Conservation (phyloP, 1,284 basidiomycete genomes). For the Ustilago trichophora region DNA sequence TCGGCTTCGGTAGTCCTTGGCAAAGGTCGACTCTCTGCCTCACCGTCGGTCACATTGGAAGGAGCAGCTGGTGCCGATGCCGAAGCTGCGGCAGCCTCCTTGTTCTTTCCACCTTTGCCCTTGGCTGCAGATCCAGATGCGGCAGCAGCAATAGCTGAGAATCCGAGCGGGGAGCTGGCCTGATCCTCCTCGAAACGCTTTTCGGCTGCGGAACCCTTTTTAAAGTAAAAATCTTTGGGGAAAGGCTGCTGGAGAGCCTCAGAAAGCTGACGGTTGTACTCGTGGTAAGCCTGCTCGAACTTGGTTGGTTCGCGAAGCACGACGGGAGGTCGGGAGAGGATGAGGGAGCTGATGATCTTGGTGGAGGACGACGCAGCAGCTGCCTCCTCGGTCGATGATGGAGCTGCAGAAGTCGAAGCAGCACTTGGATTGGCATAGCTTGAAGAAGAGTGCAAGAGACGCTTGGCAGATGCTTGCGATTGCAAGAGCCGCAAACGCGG, state of each 20-base stretch:
- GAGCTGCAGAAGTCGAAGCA: conserved; percentile 16
- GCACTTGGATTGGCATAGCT: conserved; percentile 10
- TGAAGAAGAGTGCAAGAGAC: conserved; percentile 25
- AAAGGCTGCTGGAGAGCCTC: conserved; percentile 88
- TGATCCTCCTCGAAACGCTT: conserved; percentile 75
- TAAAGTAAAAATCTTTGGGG: conserved; percentile 92
- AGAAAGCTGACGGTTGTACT: conserved; percentile 83
- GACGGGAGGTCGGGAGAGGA: conserved; percentile 85
- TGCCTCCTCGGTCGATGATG: conserved; percentile 5
- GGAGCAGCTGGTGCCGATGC: not conserved
- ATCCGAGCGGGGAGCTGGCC: conserved; percentile 30
- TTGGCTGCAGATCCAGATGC: conserved; percentile 10
- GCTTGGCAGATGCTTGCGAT: conserved; percentile 10
- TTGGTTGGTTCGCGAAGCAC: conserved; percentile 79
- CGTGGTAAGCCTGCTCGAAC: conserved; percentile 85
- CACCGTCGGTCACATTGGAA: conserved; percentile 34
- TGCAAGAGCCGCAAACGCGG: conserved; percentile 26
- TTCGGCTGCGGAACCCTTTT: conserved; percentile 86
- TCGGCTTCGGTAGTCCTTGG: conserved; percentile 73
- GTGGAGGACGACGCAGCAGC: conserved; percentile 19
- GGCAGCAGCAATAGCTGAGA: conserved; percentile 30
- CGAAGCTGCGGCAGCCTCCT: conserved; percentile 6
- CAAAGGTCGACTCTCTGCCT: conserved; percentile 68
- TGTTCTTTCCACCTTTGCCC: conserved; percentile 9
- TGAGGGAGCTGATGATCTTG: conserved; percentile 69